phyloP scores from a whole-genome alignment of 768 basidiomycete genomes.

The Tephrocybe rancida region DNA sequence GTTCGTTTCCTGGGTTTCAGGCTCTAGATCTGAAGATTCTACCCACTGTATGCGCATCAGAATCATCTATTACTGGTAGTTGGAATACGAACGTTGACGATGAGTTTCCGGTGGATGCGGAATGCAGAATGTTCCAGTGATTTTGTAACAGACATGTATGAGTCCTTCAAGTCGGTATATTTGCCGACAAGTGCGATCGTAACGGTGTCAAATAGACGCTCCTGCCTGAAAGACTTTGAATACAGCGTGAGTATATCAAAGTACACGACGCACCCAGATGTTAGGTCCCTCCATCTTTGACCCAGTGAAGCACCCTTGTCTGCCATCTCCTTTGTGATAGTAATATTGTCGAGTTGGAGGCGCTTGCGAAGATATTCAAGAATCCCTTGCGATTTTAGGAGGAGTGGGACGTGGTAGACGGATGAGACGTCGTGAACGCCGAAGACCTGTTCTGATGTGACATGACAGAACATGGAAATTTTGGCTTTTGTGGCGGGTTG shows the following conservation, averaged over 20 bases:
- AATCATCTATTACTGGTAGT: not conserved
- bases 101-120: conserved; percentile 83
- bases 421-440: conserved; percentile 96
- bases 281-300: conserved; percentile 81
- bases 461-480: conserved; percentile 99
- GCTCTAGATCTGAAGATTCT: conserved; percentile 90
- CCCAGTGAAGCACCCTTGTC: conserved; percentile 68
- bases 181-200: conserved; percentile 94
- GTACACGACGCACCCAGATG: conserved; percentile 59
- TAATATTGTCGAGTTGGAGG: conserved; percentile 67
- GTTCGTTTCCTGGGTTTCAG: conserved; percentile 72
- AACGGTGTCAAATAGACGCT: conserved; percentile 87
- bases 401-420: conserved; percentile 95
- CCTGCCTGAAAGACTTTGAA: conserved; percentile 62
- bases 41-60: conserved; percentile 70
- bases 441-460: conserved; percentile 84
- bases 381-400: conserved; percentile 93
- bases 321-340: conserved; percentile 56
- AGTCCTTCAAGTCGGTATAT: conserved; percentile 96
- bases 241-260: not conserved
- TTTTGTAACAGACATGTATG: conserved; percentile 98
- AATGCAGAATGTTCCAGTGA: conserved; percentile 96
- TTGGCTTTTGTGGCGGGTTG: conserved; percentile 87
- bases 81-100: conserved; percentile 62
- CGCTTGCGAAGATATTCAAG: conserved; percentile 80